Evolutionary conservation across 148 eudicot genomes (phyloP), one percentile per base, ranked within the genome.

Genomic region (Mesembryanthemum crystallinum): DNA sequence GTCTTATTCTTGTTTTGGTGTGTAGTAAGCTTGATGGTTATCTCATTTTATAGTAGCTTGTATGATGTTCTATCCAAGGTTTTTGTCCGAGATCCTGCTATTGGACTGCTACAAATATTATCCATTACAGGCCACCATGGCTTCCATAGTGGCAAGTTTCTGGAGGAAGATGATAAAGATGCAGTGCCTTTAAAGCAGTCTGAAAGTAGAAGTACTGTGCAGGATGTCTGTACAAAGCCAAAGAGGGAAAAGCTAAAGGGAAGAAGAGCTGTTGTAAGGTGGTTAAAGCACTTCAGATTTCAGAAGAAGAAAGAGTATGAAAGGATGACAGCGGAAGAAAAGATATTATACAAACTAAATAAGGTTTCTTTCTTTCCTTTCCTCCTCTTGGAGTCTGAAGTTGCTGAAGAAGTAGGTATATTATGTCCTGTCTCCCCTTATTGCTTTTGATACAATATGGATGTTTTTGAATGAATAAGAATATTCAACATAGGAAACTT

Each of bases 211-310:
- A 39, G 69, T 32, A 76, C 15, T 28, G 73, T 68, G 35, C 77
- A 80, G 71, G 88, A 80, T 73, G 66, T 57, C 8, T 75, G 75
- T 77, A 79, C 74, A 28, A 82, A 88, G 81, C 79, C 68, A 51
- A 91, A 88, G 82, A 87, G 99, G 85, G 91, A 89, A 73, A 92
- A 92, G 79, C 82, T 92, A 28, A 92, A 92, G 85, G 98, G 99
- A 35, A 92, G 89, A 83, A 79, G 99, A 83, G 98, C 93, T 27
- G 98, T 92, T 57, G 93, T 92, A 51, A 88, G 88, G 83, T 96
- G 98, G 98, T 76, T 92, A 60, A 96, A 92, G 90, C 90, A 88
- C 74, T 91, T 96, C 77, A 87, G 98, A 77, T 92, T 64, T 63
- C 91, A 88, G 84, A 96, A 96, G 86, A 96, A 92, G 88, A 91